Evolutionary conservation across 2,329 filamentous ascomycete species (phyloP).

Genomic region (Colletotrichum viniferum): DNA sequence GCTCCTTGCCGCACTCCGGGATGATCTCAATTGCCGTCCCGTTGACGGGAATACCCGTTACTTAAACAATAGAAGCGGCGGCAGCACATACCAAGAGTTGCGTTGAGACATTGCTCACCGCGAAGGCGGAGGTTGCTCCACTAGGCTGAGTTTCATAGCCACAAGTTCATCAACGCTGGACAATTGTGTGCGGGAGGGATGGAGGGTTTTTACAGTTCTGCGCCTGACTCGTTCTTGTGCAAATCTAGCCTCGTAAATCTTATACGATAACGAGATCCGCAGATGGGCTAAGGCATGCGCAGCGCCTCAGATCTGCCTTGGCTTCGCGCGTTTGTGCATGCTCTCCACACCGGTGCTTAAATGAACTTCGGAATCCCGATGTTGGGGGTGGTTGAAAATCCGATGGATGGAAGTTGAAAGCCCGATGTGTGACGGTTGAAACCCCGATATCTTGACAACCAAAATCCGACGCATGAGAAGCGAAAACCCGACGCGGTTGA

Average conservation of each 20-base stretch:
- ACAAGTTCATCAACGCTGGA: background rate
- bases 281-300: background rate
- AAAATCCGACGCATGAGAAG: background rate
- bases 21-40: background rate
- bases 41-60: background rate
- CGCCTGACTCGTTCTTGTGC: background rate
- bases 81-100: background rate
- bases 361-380: background rate
- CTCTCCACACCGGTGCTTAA: background rate
- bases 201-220: background rate
- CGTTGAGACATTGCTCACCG: background rate
- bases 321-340: background rate
- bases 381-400: background rate
- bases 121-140: background rate
- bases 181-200: background rate
- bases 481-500: background rate
- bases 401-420: background rate
- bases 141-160: background rate
- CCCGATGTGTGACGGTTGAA: background rate
- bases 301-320: background rate
- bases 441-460: background rate
- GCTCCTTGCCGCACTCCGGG: background rate
- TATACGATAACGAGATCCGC: background rate
- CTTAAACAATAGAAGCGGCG: background rate
- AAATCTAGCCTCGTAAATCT: background rate